Evolutionary conservation across 805 yeast genomes (phyloP).

Genomic region (Wickerhamiella siamensis): DNA sequence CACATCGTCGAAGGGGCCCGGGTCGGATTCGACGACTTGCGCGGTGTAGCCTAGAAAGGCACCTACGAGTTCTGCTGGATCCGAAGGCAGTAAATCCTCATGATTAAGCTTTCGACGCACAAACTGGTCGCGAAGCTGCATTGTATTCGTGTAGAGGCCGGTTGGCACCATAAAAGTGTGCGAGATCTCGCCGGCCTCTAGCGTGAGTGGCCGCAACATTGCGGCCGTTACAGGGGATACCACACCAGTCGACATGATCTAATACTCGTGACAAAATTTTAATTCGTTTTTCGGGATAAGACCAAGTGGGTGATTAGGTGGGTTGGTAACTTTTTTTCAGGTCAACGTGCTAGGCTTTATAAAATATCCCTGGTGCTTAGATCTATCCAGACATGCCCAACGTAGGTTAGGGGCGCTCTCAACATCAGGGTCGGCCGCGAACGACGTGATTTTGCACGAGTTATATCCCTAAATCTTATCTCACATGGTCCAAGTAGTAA

Average conservation of each 20-base stretch:
- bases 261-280: no score
- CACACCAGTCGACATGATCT: conserved; percentile 24
- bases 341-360: neutral
- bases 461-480: neutral
- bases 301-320: neutral
- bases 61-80: conserved; percentile 72
- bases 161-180: conserved; percentile 81
- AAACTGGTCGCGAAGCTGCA: conserved; percentile 81
- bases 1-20: conserved; percentile 53
- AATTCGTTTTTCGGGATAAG: neutral
- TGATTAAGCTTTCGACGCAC: conserved; percentile 13
- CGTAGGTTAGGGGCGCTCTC: neutral
- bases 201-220: conserved; percentile 64
- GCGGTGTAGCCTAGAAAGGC: conserved; percentile 57
- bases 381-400: neutral
- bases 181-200: conserved; percentile 77
- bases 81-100: conserved; percentile 37
- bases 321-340: no score
- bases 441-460: neutral
- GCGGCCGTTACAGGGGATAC: conserved; percentile 32
- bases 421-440: neutral
- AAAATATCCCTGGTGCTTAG: neutral
- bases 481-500: neutral
- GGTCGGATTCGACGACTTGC: conserved; percentile 24
- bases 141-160: conserved; percentile 58